Evolutionary conservation across 2,329 filamentous ascomycete genomes (phyloP).

Genomic region (Sporothrix inflata): DNA sequence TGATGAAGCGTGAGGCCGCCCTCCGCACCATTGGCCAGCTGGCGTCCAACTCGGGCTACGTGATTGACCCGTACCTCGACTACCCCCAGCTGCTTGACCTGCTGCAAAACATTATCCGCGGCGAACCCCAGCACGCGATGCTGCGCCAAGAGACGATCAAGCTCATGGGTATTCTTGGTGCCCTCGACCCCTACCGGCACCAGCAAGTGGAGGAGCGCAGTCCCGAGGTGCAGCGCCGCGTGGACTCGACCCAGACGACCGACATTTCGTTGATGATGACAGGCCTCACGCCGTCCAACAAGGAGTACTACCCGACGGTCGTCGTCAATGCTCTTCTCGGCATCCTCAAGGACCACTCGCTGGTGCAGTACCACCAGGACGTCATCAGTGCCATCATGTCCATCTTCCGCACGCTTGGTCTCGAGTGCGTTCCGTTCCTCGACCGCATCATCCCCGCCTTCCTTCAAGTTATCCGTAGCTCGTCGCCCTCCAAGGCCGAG

Average conservation of each 20-base stretch:
- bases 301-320: conserved; percentile 97
- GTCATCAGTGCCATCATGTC: conserved; percentile 99
- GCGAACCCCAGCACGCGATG: conserved; percentile 79
- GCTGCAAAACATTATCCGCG: conserved; percentile 90
- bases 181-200: conserved; percentile 93
- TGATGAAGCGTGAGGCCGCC: conserved; percentile 86
- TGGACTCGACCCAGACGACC: conserved; percentile 70
- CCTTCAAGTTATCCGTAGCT: conserved; percentile 82
- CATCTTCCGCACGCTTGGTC: conserved; percentile 92
- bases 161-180: conserved; percentile 91
- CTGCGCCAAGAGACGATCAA: conserved; percentile 95
- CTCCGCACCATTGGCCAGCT: conserved; percentile 88
- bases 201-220: conserved; percentile 88
- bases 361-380: conserved; percentile 86
- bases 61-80: conserved; percentile 93
- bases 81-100: conserved; percentile 93
- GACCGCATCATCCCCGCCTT: conserved; percentile 95
- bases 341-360: conserved; percentile 86
- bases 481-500: conserved; percentile 77
- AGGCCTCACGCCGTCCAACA: conserved; percentile 91
- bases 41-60: conserved; percentile 95
- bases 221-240: conserved; percentile 74
- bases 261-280: conserved; percentile 99
- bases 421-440: conserved; percentile 95
- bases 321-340: conserved; percentile 95